Percentiles rank a stretch among this genome's conserved stretches.
Conservation (phyloP, 1,284 basidiomycete genomes). For the Trichosporon sp. region DNA sequence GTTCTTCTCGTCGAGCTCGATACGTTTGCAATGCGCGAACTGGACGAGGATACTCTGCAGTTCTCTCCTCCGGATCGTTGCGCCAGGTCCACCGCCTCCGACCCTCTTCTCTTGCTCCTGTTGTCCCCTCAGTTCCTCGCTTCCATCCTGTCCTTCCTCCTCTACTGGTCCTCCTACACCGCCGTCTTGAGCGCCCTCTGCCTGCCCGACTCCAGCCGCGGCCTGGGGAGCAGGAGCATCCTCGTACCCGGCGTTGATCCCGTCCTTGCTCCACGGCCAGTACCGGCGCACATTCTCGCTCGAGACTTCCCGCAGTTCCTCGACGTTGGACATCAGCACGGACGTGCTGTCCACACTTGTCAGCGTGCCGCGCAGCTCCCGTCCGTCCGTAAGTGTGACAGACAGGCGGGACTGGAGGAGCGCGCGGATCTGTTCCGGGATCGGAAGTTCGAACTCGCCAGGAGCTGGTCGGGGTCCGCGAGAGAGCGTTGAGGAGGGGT, state of each 20-base stretch:
- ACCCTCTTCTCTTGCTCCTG: background rate
- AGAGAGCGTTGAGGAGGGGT: background rate
- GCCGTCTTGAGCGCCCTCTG: background rate
- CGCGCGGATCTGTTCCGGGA: conserved; percentile 24
- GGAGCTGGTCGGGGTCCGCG: background rate
- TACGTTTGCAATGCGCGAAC: conserved; percentile 8
- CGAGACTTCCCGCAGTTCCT: conserved; percentile 21
- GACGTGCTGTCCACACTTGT: conserved; percentile 23
- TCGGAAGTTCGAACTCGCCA: background rate
- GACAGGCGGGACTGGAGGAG: conserved; percentile 29
- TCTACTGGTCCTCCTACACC: background rate
- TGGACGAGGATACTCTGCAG: conserved; percentile 28
- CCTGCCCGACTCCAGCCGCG: background rate
- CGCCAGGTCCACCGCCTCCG: background rate
- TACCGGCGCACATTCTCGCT: conserved; percentile 26
- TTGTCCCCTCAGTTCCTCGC: background rate
- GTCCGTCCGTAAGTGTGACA: conserved; percentile 27
- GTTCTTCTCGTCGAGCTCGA: conserved; percentile 19
- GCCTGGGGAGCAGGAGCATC: background rate
- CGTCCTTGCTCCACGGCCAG: conserved; percentile 27
- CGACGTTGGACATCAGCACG: conserved; percentile 26
- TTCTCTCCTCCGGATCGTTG: conserved; percentile 19
- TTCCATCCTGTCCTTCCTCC: background rate
- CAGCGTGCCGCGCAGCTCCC: conserved; percentile 25
- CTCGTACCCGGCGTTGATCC: background rate